phyloP scores from a whole-genome alignment of 495 filamentous ascomycete species.

The Aspergillus nidulans region DNA sequence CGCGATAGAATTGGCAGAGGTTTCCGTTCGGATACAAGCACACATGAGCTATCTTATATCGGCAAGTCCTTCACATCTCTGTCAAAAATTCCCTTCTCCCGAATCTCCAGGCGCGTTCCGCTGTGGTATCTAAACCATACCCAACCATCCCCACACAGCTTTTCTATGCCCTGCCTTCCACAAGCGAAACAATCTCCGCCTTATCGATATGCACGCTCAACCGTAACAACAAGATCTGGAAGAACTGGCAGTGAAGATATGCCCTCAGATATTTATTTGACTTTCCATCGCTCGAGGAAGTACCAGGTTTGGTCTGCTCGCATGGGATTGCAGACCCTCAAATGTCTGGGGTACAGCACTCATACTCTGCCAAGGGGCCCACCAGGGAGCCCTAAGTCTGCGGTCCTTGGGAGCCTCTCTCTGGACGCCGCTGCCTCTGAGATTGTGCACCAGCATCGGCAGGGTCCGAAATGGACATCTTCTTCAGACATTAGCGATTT shows the following conservation, averaged over 20 bases:
- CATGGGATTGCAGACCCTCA: constrained; percentile 29
- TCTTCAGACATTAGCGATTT: background rate
- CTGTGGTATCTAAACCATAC: background rate
- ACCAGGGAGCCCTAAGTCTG: constrained; percentile 35
- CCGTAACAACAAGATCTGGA: background rate
- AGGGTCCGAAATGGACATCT: background rate
- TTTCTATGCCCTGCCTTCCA: constrained; percentile 17
- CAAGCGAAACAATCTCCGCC: background rate
- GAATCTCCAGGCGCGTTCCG: background rate
- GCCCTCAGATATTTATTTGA: background rate
- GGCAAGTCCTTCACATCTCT: background rate
- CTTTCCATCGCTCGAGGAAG: constrained; percentile 13
- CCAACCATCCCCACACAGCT: background rate
- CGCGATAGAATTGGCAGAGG: background rate
- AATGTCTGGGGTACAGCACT: constrained; percentile 2
- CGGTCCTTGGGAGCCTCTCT: constrained; percentile 23
- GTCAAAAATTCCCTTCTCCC: background rate
- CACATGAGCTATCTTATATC: background rate
- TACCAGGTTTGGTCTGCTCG: constrained; percentile 36
- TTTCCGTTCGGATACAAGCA: background rate
- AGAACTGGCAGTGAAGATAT: background rate
- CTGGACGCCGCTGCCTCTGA: constrained; percentile 16
- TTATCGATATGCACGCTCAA: background rate
- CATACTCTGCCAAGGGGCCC: constrained; percentile 24
- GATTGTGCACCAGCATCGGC: background rate